These are phyloP conservation scores for Prototheca cutis DNA, from an alignment of 163 green algal genomes.

Conservation along the genomic window DNA sequence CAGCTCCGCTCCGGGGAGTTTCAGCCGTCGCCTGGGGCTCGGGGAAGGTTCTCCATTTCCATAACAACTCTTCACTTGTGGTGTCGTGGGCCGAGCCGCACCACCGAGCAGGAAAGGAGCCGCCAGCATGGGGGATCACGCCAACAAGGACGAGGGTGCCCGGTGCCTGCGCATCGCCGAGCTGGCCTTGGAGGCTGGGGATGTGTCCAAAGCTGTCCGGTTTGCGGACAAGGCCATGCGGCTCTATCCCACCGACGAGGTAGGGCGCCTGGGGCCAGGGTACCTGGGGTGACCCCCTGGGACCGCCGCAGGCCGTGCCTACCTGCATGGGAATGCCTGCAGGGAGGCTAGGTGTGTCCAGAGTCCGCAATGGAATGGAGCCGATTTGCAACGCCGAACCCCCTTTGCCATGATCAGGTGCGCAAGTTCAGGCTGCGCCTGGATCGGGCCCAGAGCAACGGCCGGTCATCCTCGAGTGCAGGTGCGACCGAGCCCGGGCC, in stretches of 20 bases:
- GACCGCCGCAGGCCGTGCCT: too few species aligned
- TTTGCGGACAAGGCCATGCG: constrained; percentile 59
- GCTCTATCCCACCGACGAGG: constrained; percentile 41
- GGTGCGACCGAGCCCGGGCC: not conserved
- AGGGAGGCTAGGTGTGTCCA: too few species aligned
- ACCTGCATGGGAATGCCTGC: too few species aligned
- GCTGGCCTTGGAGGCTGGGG: constrained; percentile 11
- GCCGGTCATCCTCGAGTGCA: not conserved
- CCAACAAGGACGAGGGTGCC: constrained; percentile 15
- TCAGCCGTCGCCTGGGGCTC: too few species aligned
- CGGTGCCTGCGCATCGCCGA: constrained; percentile 15
- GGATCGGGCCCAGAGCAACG: not conserved
- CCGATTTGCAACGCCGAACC: too few species aligned
- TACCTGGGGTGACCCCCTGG: not conserved
- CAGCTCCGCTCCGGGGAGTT: too few species aligned
- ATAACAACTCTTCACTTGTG: too few species aligned
- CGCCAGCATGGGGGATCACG: constrained; percentile 2
- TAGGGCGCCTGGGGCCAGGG: not conserved
- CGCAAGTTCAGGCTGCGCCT: not conserved
- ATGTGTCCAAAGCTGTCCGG: constrained; percentile 44
- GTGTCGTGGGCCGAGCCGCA: too few species aligned
- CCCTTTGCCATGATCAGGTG: too few species aligned
- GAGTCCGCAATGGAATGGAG: too few species aligned
- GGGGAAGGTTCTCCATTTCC: too few species aligned
- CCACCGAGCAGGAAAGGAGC: too few species aligned